Evolutionary conservation across 176 grass and related monocot genomes (phyloP), one percentile per base, ranked within the genome.

Genomic region (Juncus inflexus): DNA sequence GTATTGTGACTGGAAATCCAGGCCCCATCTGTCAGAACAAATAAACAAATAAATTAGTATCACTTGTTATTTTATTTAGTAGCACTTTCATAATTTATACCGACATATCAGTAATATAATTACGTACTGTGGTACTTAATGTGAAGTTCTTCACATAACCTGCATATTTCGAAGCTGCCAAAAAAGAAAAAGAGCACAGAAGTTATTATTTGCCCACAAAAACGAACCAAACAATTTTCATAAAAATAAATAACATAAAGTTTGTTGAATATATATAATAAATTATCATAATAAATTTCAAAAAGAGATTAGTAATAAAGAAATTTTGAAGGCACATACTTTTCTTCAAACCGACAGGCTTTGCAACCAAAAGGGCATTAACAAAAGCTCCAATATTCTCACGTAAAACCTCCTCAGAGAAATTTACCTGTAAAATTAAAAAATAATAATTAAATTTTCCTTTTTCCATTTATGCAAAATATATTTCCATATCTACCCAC

Each of bases 321-420:
- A 11, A 74, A 3, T 67, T 45, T 69, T 2, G 9, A 7, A 61
- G 9, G 7, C 8, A 80, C 91, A 85, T 84, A 96, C 88, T 99
- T 80, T 91, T 99, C 86, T 99, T 99, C 40, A 92, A 66, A 35
- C 88, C 94, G 53, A 86, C 85, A 4, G 88, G 88, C 71, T 99
- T 99, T 66, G 94, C 88, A 84, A 92, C 74, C 77, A 99, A 89
- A 69, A 99, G 85, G 8, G 85, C 85, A 82, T 99, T 69, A 37
- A 99, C 88, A 55, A 99, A 99, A 47, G 94, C 94, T 75, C 94
- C 94, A 38, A 92, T 92, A 76, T 99, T 99, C 84, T 92, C 88
- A 81, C 77, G 77, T 60, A 99, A 80, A 76, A 55, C 78, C 67
- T 92, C 94, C 68, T 89, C 88, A 12, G 88, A 81, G 71, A 99